Percentiles rank a stretch among this genome's conserved stretches.
Conservation (phyloP, 202 grass and related monocot genomes). For the Panicum virgatum region DNA sequence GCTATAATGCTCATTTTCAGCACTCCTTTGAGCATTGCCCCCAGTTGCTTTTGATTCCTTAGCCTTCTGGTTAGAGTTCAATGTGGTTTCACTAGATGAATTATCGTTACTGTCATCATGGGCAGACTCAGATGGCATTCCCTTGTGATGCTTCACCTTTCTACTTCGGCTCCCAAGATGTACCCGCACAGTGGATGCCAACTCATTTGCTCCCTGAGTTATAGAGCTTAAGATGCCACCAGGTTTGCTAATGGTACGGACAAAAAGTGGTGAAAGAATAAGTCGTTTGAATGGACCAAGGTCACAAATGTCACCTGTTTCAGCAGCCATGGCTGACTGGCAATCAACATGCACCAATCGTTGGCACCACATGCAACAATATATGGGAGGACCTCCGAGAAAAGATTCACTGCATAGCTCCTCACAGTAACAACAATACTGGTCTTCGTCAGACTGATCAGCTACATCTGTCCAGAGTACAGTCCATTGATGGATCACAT, state of each 20-base stretch:
- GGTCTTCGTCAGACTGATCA: constrained; percentile 55
- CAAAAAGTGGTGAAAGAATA: constrained; percentile 60
- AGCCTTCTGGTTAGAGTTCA: constrained; percentile 19
- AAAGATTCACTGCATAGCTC: constrained; percentile 64
- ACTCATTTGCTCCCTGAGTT: constrained; percentile 76
- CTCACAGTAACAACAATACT: constrained; percentile 67
- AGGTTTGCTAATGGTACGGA: constrained; percentile 32
- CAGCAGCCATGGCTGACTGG: constrained; percentile 49
- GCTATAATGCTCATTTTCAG: constrained; percentile 38
- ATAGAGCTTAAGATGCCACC: constrained; percentile 60
- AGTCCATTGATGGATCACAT: constrained; percentile 69
- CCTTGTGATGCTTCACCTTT: constrained; percentile 34
- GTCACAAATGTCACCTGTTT: constrained; percentile 64
- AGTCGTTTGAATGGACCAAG: constrained; percentile 62
- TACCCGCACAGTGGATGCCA: constrained; percentile 66
- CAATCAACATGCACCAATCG: constrained; percentile 60
- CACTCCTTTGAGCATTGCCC: constrained; percentile 32
- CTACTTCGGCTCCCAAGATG: constrained; percentile 46
- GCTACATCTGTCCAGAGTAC: constrained; percentile 63
- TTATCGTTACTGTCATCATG: constrained; percentile 44
- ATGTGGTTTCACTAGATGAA: constrained; percentile 48
- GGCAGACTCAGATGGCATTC: constrained; percentile 37
- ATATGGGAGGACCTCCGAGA: constrained; percentile 57
- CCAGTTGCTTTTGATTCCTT: constrained; percentile 32
- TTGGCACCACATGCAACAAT: constrained; percentile 83